Evolutionary conservation across 169 alveolate genomes (phyloP).

Genomic region (Eimeria acervulina): DNA sequence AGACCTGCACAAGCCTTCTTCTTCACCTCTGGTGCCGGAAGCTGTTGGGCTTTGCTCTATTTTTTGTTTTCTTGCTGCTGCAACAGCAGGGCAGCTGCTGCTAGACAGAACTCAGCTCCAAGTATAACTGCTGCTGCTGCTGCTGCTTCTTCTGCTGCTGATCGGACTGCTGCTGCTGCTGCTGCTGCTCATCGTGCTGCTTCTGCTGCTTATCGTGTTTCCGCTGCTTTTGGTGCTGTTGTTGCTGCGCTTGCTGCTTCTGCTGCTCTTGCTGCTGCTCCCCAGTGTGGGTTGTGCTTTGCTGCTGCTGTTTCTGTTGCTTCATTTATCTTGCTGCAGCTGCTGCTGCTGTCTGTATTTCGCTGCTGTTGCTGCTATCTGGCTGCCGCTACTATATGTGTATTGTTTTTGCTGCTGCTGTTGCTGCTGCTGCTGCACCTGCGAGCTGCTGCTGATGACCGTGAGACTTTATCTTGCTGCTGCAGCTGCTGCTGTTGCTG

Average conservation of each 20-base stretch:
- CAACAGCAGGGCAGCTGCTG: constrained; percentile 57
- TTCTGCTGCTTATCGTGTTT: too few species aligned
- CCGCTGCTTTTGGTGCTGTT: too few species aligned
- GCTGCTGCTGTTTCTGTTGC: neutral
- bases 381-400: neutral
- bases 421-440: neutral
- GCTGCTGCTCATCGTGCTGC: too few species aligned
- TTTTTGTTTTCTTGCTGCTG: constrained; percentile 38
- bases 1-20: constrained; percentile 65
- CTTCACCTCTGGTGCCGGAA: constrained; percentile 44
- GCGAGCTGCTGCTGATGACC: neutral
- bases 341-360: too few species aligned
- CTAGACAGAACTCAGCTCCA: neutral
- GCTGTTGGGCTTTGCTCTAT: constrained; percentile 58
- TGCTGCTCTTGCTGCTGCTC: too few species aligned
- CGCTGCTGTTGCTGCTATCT: too few species aligned
- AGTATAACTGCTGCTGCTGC: too few species aligned
- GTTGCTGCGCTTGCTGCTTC: too few species aligned
- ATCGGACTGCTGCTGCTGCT: too few species aligned
- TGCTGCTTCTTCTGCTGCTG: too few species aligned
- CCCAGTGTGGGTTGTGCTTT: too few species aligned
- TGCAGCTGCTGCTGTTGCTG: neutral
- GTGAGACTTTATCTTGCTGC: neutral
- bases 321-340: too few species aligned
- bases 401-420: neutral